These are phyloP conservation scores for Colletotrichum camelliae DNA, from an alignment of 2,329 filamentous ascomycete species.

Conservation along the genomic window DNA sequence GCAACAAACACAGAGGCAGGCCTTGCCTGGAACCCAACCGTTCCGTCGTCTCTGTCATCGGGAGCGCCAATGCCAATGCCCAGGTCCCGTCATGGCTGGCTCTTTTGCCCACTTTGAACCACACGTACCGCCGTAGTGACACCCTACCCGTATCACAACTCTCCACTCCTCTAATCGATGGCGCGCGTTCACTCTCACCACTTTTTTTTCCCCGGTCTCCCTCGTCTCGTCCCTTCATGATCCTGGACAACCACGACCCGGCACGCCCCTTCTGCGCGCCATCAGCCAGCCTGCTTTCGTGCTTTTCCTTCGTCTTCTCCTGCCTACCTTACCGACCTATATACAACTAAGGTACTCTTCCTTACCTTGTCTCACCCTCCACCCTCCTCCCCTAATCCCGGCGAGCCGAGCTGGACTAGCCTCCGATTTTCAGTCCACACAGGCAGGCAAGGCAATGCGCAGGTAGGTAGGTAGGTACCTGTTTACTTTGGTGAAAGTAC, in stretches of 20 bases:
- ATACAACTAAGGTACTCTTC: neutral
- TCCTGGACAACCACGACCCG: neutral
- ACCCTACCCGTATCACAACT: slow-evolving; percentile 22
- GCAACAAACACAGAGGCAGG: neutral
- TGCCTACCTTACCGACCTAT: neutral
- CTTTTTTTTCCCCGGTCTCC: neutral
- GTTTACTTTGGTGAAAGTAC: neutral
- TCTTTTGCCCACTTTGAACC: slow-evolving; percentile 20
- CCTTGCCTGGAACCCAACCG: neutral
- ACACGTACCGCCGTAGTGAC: slow-evolving; percentile 12
- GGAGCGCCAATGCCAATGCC: neutral
- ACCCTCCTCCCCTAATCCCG: neutral
- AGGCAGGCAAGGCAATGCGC: neutral
- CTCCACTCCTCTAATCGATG: slow-evolving; percentile 16
- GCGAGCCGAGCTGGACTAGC: slow-evolving; percentile 17
- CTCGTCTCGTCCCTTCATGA: neutral
- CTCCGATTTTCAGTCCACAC: neutral
- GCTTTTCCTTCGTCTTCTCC: slow-evolving; percentile 1
- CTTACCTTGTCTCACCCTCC: slow-evolving; percentile 14
- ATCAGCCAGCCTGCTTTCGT: slow-evolving; percentile 24
- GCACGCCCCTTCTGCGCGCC: slow-evolving; percentile 14
- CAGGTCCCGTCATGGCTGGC: slow-evolving; percentile 3
- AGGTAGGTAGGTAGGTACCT: neutral
- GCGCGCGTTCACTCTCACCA: slow-evolving; percentile 15
- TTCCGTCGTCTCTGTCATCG: neutral